A percentile compares a stretch with the other conserved stretches of the same genome.
These are phyloP conservation scores for Trichoderma afroharzianum DNA, from an alignment of 2,329 filamentous ascomycete genomes.

Conservation along the genomic window DNA sequence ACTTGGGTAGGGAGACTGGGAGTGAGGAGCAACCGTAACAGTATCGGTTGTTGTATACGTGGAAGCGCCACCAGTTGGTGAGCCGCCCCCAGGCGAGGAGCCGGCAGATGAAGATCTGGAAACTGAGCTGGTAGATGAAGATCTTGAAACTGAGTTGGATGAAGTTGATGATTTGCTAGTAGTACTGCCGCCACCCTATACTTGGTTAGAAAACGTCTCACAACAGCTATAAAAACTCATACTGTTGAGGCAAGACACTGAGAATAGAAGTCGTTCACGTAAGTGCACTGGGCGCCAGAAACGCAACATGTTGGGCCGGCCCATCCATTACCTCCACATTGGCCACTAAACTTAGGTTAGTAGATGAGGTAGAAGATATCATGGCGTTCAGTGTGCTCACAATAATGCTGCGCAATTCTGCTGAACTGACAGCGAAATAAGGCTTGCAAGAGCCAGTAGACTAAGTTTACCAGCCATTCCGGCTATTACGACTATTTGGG, in stretches of 20 bases:
- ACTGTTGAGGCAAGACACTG: conserved; percentile 5
- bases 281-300: background rate
- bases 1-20: conserved; percentile 7
- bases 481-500: background rate
- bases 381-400: background rate
- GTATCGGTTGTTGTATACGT: conserved; percentile 11
- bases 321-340: conserved; percentile 8
- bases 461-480: background rate
- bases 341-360: background rate
- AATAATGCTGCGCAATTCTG: conserved; percentile 4
- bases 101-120: background rate
- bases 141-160: background rate
- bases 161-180: background rate
- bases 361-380: background rate
- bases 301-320: background rate
- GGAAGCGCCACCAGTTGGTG: background rate
- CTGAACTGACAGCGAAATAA: background rate
- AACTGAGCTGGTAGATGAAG: background rate
- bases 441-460: background rate
- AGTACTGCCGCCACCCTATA: background rate
- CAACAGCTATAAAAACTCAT: background rate
- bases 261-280: background rate
- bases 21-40: background rate
- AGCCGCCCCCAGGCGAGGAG: background rate
- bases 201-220: background rate